These are phyloP conservation scores for Phyllosticta citribraziliensis DNA, from an alignment of 2,329 filamentous ascomycete genomes.

Conservation along the genomic window DNA sequence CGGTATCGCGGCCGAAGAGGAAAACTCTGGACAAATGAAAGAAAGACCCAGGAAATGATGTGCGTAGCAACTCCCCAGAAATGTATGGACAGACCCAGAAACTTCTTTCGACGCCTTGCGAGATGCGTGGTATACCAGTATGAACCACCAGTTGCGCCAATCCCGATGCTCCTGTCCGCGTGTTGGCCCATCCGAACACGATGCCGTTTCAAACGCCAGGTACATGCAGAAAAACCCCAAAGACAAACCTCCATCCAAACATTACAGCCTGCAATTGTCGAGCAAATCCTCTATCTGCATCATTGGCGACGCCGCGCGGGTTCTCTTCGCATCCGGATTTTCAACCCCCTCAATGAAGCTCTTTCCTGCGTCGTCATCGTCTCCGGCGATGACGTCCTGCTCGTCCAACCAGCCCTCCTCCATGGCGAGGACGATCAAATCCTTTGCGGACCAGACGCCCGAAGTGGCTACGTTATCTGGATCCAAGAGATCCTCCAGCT, in stretches of 20 bases:
- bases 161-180: background rate
- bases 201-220: background rate
- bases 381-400: conserved; percentile 19
- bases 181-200: background rate
- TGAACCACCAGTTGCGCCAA: background rate
- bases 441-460: conserved; percentile 22
- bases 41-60: too few relatives aligned
- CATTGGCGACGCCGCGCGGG: background rate
- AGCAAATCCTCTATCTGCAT: background rate
- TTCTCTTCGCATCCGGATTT: background rate
- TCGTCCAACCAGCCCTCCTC: conserved; percentile 26
- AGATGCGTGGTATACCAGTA: background rate
- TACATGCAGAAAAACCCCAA: background rate
- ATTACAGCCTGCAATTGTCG: background rate
- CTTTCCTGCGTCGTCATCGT: background rate
- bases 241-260: background rate
- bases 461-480: conserved; percentile 24
- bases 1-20: too few relatives aligned
- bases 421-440: conserved; percentile 25
- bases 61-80: too few relatives aligned
- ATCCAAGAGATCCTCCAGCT: conserved; percentile 29
- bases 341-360: background rate
- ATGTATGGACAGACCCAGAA: background rate
- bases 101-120: background rate
- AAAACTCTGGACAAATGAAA: too few relatives aligned